Evolutionary conservation across 257 asterid genomes (phyloP), one percentile per base, ranked within the genome.

Genomic region (Lycium barbarum): DNA sequence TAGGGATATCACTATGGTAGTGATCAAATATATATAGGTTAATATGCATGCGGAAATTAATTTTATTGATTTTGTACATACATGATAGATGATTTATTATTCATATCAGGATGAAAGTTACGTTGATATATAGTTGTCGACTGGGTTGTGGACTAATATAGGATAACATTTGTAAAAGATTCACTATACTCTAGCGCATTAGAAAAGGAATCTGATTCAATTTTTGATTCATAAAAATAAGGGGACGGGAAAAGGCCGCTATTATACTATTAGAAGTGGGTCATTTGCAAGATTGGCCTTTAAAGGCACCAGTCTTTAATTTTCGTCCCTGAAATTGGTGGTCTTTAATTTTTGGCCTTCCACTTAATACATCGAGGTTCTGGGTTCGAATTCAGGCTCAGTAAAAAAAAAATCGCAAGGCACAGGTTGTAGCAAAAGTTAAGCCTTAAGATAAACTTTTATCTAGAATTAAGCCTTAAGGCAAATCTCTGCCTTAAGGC

Each of bases 111-210:
- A 49, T 4, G 2, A 73, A 73, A 74, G 62, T 74, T 74, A 12
- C 33, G 33, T 26, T 26, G 33, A 26, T 26, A 12, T 49, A 43
- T 1, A n/a, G 13, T 51, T 76, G 81, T 76, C 81, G 63, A 51
- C 22, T 76, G 2, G 4, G 49, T 22, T 1, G 45, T 51, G 63
- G 45, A 55, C 58, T 49, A 0, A 22, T 76, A 49, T 51, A 53
- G 62, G 43, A 76, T 76, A 76, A 13, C 57, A 7, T 76, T 76
- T 51, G 45, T 22, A 76, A 74, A 76, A 76, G 45, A 76, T 76
- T 76, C 22, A 0, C 2, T 33, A 51, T 22, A 40, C n/a, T 14
- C 33, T 70, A 15, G 15, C 17, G 14, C 17, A 70, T 38, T 17
- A 5, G 33, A 15, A 40, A 40, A 2, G 14, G 79, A 70, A 40